Conservation (phyloP, 768 basidiomycete genomes). For the Naganishia vaughanmartiniae region DNA sequence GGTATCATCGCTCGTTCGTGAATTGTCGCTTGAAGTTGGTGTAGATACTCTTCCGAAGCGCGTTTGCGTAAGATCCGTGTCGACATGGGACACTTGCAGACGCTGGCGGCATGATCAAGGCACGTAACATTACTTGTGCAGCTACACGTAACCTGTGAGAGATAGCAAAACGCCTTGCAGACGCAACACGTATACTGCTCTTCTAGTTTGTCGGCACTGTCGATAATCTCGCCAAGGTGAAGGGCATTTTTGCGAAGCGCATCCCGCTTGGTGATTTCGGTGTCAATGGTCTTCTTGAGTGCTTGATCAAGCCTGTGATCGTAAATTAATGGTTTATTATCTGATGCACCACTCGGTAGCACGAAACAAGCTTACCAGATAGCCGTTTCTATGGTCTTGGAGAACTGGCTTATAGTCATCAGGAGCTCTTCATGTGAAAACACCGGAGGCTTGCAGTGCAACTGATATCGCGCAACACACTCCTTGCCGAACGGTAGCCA, state of each 20-base stretch:
- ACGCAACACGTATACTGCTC: conserved; percentile 92
- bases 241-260: conserved; percentile 59
- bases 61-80: conserved; percentile 71
- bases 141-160: conserved; percentile 81
- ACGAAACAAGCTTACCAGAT: conserved; percentile 65
- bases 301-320: conserved; percentile 72
- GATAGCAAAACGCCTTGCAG: conserved; percentile 92
- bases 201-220: conserved; percentile 77
- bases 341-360: conserved; percentile 14
- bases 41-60: conserved; percentile 73
- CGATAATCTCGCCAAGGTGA: conserved; percentile 66
- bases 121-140: conserved; percentile 77
- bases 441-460: conserved; percentile 87
- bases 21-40: conserved; percentile 65
- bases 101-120: conserved; percentile 72
- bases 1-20: conserved; percentile 72
- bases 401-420: conserved; percentile 95
- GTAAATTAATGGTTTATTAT: background rate
- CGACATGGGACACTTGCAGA: conserved; percentile 66
- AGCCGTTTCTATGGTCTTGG: conserved; percentile 84
- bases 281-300: conserved; percentile 81
- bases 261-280: conserved; percentile 70
- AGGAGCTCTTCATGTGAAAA: conserved; percentile 98
- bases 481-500: conserved; percentile 85
- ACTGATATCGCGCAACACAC: conserved; percentile 84